phyloP scores from a whole-genome alignment of 345 rosid genomes.

The Turritis glabra region DNA sequence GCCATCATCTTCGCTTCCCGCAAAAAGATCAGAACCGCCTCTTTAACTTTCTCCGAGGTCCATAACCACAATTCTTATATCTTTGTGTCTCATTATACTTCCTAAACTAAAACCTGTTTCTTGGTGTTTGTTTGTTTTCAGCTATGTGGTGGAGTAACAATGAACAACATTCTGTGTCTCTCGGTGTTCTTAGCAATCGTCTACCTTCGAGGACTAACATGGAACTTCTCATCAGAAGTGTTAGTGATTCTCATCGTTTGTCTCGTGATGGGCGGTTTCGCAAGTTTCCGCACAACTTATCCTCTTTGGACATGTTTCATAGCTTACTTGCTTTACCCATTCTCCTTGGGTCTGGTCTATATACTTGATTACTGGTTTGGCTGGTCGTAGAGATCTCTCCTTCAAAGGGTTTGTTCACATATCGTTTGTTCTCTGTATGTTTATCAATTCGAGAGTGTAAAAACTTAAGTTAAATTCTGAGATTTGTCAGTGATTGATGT shows the following conservation, averaged over 20 bases:
- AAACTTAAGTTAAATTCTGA: neutral
- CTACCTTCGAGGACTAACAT: constrained; percentile 70
- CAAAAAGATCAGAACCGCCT: constrained; percentile 74
- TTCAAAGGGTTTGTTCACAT: constrained; percentile 13
- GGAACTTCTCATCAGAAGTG: constrained; percentile 98
- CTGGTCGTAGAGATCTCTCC: constrained; percentile 74
- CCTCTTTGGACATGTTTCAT: constrained; percentile 86
- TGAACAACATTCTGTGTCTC: constrained; percentile 88
- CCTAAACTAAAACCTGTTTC: constrained; percentile 9
- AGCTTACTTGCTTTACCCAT: constrained; percentile 75
- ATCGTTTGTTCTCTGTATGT: neutral
- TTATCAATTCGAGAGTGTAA: constrained; percentile 19
- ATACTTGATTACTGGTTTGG: constrained; percentile 79
- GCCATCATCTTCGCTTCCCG: constrained; percentile 89
- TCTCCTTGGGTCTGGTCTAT: constrained; percentile 84
- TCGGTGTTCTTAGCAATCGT: constrained; percentile 92
- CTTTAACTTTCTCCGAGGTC: constrained; percentile 58
- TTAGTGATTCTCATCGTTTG: constrained; percentile 81
- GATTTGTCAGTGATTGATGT: constrained; percentile 22
- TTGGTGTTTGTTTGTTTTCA: constrained; percentile 42
- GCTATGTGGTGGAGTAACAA: constrained; percentile 91
- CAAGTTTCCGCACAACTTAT: constrained; percentile 84
- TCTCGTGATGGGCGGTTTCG: constrained; percentile 75
- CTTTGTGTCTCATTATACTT: constrained; percentile 2
- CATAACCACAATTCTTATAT: neutral